These are phyloP conservation scores for Apophysomyces variabilis DNA, from an alignment of 371 early-diverging fungal species.

Conservation along the genomic window DNA sequence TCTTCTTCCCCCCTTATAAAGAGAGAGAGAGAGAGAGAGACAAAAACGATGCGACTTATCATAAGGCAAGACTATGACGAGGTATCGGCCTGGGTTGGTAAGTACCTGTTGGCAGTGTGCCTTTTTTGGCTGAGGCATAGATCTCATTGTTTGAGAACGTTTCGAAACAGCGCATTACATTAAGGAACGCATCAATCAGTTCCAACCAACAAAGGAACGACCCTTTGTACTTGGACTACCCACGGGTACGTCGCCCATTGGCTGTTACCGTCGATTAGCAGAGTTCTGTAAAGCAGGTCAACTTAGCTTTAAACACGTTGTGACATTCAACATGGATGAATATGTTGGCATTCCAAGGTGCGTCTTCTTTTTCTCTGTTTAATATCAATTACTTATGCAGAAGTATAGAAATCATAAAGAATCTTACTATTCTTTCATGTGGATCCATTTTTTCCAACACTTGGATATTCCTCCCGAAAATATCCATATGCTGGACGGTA, in stretches of 20 bases:
- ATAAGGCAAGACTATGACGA: constrained; percentile 72
- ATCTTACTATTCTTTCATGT: constrained; percentile 90
- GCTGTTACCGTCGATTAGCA: constrained; percentile 68
- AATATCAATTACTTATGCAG: not conserved
- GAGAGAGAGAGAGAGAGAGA: no score
- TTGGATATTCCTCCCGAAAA: constrained; percentile 80
- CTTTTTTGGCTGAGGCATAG: no score
- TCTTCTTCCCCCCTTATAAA: not conserved
- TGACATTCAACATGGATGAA: constrained; percentile 84
- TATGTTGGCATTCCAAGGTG: constrained; percentile 50
- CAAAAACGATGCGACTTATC: constrained; percentile 64
- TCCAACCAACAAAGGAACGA: constrained; percentile 71
- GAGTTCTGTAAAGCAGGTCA: constrained; percentile 63
- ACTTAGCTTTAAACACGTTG: constrained; percentile 64
- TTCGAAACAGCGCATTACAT: constrained; percentile 69
- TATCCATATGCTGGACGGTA: constrained; percentile 85
- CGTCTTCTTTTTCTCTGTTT: not conserved
- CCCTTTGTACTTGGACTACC: constrained; percentile 89
- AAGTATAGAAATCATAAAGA: constrained; percentile 72
- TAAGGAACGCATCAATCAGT: constrained; percentile 79
- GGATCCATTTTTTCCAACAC: constrained; percentile 82
- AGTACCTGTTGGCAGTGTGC: constrained; percentile 4
- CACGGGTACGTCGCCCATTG: constrained; percentile 86
- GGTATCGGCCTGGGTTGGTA: constrained; percentile 69
- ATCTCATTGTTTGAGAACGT: no score